phyloP scores from a whole-genome alignment of 2,329 filamentous ascomycete genomes.

The Penicillium sp. region DNA sequence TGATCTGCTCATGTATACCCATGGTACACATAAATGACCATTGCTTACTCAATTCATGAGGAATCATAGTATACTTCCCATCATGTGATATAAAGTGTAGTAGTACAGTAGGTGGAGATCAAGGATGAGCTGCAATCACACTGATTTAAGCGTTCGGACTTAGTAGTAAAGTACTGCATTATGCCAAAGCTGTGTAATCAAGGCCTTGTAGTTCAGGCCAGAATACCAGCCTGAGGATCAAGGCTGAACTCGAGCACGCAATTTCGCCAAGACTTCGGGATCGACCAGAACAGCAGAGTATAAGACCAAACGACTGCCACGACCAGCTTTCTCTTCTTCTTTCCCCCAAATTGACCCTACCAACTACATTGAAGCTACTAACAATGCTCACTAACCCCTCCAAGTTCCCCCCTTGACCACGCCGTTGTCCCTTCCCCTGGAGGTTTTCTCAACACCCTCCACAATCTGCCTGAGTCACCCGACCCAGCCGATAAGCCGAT shows the following conservation, averaged over 20 bases:
- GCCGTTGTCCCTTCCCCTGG: background rate
- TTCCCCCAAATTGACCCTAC: background rate
- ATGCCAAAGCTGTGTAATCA: no score
- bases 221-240: background rate
- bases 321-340: conserved; percentile 2
- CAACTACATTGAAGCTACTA: background rate
- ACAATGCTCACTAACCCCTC: background rate
- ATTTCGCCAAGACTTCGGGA: conserved; percentile 33
- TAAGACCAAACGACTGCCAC: conserved; percentile 28
- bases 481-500: conserved; percentile 26
- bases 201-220: background rate
- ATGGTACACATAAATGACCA: background rate
- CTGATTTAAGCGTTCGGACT: no score
- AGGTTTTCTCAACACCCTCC: background rate
- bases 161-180: no score
- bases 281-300: conserved; percentile 22
- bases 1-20: background rate
- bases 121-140: no score
- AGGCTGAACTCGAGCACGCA: conserved; percentile 29
- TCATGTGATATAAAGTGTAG: background rate
- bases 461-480: background rate
- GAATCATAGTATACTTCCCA: no score
- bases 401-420: background rate
- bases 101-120: background rate
- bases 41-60: no score